Evolutionary conservation across 257 asterid species (phyloP).

Genomic region (Solanum clarkiae): DNA sequence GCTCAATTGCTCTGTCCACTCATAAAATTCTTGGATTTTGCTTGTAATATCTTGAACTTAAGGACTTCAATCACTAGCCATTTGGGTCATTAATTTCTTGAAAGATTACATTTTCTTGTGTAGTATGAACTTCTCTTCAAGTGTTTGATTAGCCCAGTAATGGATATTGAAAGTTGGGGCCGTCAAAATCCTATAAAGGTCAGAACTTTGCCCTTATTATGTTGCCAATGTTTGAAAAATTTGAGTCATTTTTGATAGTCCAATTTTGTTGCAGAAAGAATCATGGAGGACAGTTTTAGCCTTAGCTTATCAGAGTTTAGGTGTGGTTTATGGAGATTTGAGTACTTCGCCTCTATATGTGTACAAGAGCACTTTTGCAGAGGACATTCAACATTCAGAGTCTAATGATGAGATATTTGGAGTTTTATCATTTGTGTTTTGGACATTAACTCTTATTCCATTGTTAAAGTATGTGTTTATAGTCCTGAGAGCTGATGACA

Average conservation of each 20-base stretch:
- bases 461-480: constrained; percentile 75
- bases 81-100: constrained; percentile 2
- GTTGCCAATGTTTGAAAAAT: not conserved
- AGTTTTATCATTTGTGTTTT: constrained; percentile 73
- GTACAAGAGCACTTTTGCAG: constrained; percentile 94
- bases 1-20: constrained; percentile 1
- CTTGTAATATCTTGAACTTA: not conserved
- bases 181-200: constrained; percentile 54
- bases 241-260: not conserved
- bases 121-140: constrained; percentile 27
- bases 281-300: constrained; percentile 83
- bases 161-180: constrained; percentile 75
- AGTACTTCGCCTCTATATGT: constrained; percentile 93
- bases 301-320: constrained; percentile 87
- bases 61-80: not conserved
- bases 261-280: constrained; percentile 39
- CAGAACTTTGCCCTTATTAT: constrained; percentile 8
- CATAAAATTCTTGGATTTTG: constrained; percentile 6
- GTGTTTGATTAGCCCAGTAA: constrained; percentile 35
- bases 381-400: constrained; percentile 87
- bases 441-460: constrained; percentile 89
- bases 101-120: not conserved
- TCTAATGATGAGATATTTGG: constrained; percentile 86
- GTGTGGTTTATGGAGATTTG: constrained; percentile 95
- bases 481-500: constrained; percentile 85